A percentile compares a stretch with the other conserved stretches of the same genome.
phyloP scores from a whole-genome alignment of 1,284 basidiomycete genomes.

The Laetiporus sulphureus region DNA sequence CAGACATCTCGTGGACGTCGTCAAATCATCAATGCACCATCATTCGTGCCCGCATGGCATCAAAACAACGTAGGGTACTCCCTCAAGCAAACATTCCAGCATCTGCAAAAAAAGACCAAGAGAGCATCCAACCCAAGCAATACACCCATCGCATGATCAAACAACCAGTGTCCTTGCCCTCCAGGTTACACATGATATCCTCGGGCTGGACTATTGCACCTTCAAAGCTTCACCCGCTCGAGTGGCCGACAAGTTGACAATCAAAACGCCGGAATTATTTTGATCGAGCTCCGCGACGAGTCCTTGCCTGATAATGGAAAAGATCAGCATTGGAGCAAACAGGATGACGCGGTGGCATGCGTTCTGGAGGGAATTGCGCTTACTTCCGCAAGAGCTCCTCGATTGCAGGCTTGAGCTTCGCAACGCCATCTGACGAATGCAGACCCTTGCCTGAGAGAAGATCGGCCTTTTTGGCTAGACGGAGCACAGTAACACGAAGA shows the following conservation, averaged over 20 bases:
- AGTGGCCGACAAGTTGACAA: constrained; percentile 64
- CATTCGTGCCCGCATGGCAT: too few species aligned
- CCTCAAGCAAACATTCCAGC: too few species aligned
- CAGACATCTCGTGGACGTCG: too few species aligned
- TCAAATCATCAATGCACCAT: too few species aligned
- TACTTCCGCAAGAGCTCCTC: constrained; percentile 82
- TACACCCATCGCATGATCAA: constrained; percentile 3
- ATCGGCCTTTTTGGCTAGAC: too few species aligned
- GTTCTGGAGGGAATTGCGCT: constrained; percentile 14
- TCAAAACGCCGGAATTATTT: constrained; percentile 78
- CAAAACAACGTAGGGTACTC: too few species aligned
- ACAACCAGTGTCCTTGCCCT: constrained; percentile 39
- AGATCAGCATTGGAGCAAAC: too few species aligned
- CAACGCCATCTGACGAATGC: constrained; percentile 75
- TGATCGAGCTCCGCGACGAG: constrained; percentile 77
- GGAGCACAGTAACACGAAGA: neutral
- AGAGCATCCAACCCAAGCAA: too few species aligned
- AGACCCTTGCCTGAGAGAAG: constrained; percentile 52
- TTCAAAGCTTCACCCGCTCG: constrained; percentile 33
- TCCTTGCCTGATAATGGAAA: constrained; percentile 70
- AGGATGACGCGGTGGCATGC: too few species aligned
- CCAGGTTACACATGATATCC: constrained; percentile 51
- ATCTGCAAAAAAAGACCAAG: too few species aligned
- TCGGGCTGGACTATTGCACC: constrained; percentile 47
- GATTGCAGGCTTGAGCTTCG: constrained; percentile 93